Evolutionary conservation across 345 rosid species (phyloP), one percentile per base, ranked within the genome.

Genomic region (Rhodamnia argentea): DNA sequence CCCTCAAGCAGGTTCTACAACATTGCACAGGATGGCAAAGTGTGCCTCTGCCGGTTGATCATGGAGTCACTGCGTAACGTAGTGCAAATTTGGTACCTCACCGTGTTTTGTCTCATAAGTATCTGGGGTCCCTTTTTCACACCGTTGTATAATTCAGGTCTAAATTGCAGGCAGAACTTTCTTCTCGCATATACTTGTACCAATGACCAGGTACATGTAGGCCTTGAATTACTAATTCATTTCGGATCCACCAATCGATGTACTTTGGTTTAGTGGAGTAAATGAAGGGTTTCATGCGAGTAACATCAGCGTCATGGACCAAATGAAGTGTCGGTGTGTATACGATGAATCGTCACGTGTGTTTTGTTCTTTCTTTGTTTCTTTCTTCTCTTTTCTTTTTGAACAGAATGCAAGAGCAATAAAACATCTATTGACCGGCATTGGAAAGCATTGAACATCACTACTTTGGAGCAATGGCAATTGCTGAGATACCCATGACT

Each of bases 1-100:
- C 89, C 85, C 96, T 96, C 82, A 96, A 95, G 89, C 95, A 94
- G 82, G 86, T 87, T 81, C 91, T 98, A n/a, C 95, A 92, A 87
- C 94, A 89, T n/a, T 92, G 92, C 37, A 90, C 96, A 0, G 99
- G 99, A 76, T 95, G 98, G 96, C 96, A 93, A 86, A 26, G 82
- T 84, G 86, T 94, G 82, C 92, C 91, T 1, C 92, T 86, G 78
- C 99, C 99, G 14, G 87, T 90, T 0, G 98, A 92, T 85, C 90
- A 88, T n/a, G 76, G 85, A 32, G 64, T 44, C 47, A 29, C 89
- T 62, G 84, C 85, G 7, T 40, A 88, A 70, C 78, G 78, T 13
- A 13, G 22, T 10, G 32, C 42, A 3, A 29, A 64, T 14, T 0
- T 6, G 1, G 22, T 70, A 37, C 81, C 81, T 70, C 47, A 37